Evolutionary conservation across 306 rosid genomes (phyloP).

Genomic region (barrel medic (Medicago truncatula)): MtrunA17r5.0-ANR NC_053045.1:46382501-46383000

Average conservation of each 20-base stretch:
- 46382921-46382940: conserved; percentile 87
- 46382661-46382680: conserved; percentile 97
- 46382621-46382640: conserved; percentile 89
- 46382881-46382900: conserved; percentile 77
- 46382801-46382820: conserved; percentile 48
- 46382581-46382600: conserved; percentile 99
- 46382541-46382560: conserved; percentile 97
- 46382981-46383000: conserved; percentile 97
- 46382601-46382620: conserved; percentile 98
- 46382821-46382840: conserved; percentile 94
- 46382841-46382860: conserved; percentile 91
- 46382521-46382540: conserved; percentile 93
- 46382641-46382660: conserved; percentile 96
- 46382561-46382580: conserved; percentile 94
- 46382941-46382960: conserved; percentile 94
- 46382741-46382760: conserved; percentile 57
- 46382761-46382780: conserved; percentile 18
- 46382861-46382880: conserved; percentile 95
- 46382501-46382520: conserved; percentile 95
- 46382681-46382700: conserved; percentile 94
- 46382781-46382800: conserved; percentile 20
- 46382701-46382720: conserved; percentile 93
- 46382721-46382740: conserved; percentile 91
- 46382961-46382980: conserved; percentile 97
- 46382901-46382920: conserved; percentile 83